These are phyloP conservation scores for Pseudocohnilembus persalinus DNA, from an alignment of 169 alveolate species.

Conservation along the genomic window DNA sequence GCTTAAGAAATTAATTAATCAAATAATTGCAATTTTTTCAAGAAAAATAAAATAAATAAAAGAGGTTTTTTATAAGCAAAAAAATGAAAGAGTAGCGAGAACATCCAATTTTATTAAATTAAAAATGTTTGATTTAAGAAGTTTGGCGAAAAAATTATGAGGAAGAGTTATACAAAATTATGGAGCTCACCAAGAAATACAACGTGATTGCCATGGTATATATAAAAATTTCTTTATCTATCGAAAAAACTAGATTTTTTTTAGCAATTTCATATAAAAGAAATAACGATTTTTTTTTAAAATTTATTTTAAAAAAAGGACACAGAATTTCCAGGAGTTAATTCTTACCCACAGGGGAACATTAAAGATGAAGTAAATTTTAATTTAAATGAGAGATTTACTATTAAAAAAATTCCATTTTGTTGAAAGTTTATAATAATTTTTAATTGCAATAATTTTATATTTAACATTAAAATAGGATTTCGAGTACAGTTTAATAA, in stretches of 20 bases:
- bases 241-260: too few relatives aligned
- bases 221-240: background rate
- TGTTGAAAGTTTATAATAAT: background rate
- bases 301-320: constrained; percentile 48
- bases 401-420: background rate
- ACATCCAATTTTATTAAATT: too few relatives aligned
- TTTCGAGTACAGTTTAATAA: constrained; percentile 94
- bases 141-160: constrained; percentile 79
- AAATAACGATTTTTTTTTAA: background rate
- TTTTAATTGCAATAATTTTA: background rate
- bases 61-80: too few relatives aligned
- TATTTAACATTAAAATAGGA: constrained; percentile 67
- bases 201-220: constrained; percentile 77
- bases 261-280: background rate
- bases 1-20: too few relatives aligned
- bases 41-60: too few relatives aligned
- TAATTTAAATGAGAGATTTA: background rate
- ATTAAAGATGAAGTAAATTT: constrained; percentile 45
- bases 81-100: too few relatives aligned
- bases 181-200: constrained; percentile 62
- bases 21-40: too few relatives aligned
- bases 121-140: too few relatives aligned
- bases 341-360: constrained; percentile 49
- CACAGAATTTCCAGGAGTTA: constrained; percentile 90
- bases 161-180: constrained; percentile 66